Evolutionary conservation across 2,329 filamentous ascomycete genomes (phyloP), one percentile per base, ranked within the genome.

Genomic region (Madurella fahalii): DNA sequence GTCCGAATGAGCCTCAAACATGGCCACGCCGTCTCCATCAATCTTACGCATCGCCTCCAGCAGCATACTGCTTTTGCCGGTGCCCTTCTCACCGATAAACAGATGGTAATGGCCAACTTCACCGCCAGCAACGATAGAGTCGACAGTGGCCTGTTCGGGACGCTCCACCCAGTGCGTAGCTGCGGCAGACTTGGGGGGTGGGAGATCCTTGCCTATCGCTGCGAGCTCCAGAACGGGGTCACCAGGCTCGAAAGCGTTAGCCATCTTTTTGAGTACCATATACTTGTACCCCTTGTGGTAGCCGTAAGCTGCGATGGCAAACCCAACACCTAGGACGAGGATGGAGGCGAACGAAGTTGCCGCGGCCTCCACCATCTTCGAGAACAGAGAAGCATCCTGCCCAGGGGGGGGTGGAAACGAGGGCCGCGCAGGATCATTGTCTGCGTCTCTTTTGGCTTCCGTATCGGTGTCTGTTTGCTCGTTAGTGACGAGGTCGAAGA

Each of bases 1-100:
- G 69, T 99, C 92, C 5, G 91, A 87, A 71, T 99, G 94, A 1
- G 93, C 92, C 72, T 99, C 94, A 65, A 97, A 89, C 90, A 99
- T 96, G 62, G 92, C 87, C 43, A 93, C 86, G 18, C 90, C 90
- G 57, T 94, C 87, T 4, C 91, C 94, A 58, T 96, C 83, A 53
- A 92, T 86, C 70, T 95, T 95, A 51, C 86, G 85, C 93, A 99
- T 99, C 9, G 90, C 90, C 68, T 97, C 90, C 17, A 99, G 65
- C 34, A 99, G 75, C 94, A 99, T 97, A 62, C 89, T 95, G 57
- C 89, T 95, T 76, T 99, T 99, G 7, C 94, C 94, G 0, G 90
- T 95, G 5, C 94, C 94, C 73, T 99, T 97, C 67, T 97, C 94
- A 43, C 94, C 94, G 45, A 97, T 84, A 2, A 99, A 77, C 2